phyloP scores from a whole-genome alignment of 768 basidiomycete species.

The Punctularia strigosozonata region DNA sequence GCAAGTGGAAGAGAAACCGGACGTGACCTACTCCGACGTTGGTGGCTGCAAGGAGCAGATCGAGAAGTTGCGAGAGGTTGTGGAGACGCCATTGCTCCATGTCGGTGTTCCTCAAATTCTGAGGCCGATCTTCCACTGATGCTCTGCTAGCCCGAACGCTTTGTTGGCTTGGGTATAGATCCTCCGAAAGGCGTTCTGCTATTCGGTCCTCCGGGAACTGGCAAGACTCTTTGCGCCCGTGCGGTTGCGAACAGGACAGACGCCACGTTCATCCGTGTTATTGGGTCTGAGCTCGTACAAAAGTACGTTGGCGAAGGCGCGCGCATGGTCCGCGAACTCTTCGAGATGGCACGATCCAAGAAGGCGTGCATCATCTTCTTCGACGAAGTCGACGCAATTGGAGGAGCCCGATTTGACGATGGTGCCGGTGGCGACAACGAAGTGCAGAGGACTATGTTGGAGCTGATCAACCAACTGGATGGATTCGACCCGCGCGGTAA shows the following conservation, averaged over 20 bases:
- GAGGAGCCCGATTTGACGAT: constrained; percentile 96
- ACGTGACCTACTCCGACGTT: constrained; percentile 95
- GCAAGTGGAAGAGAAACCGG: constrained; percentile 98
- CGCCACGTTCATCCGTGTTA: constrained; percentile 98
- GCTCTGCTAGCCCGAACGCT: constrained; percentile 82
- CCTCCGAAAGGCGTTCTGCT: constrained; percentile 96
- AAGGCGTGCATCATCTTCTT: constrained; percentile 99
- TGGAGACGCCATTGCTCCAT: constrained; percentile 89
- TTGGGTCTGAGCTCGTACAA: constrained; percentile 98
- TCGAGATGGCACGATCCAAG: constrained; percentile 98
- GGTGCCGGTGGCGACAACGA: constrained; percentile 99
- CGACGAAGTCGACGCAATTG: constrained; percentile 97
- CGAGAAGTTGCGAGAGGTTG: constrained; percentile 96
- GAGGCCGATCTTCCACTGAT: neutral
- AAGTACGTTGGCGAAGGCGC: constrained; percentile 99
- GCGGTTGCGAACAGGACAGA: constrained; percentile 98
- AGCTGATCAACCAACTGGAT: constrained; percentile 96
- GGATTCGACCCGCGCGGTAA: constrained; percentile 99
- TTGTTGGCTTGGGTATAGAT: constrained; percentile 96
- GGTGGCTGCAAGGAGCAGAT: constrained; percentile 99
- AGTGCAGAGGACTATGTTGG: constrained; percentile 98
- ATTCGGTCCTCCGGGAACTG: constrained; percentile 95
- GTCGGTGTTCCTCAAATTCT: constrained; percentile 33
- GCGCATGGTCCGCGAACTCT: constrained; percentile 95
- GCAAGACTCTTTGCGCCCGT: constrained; percentile 95